Percentiles rank a stretch among this genome's conserved stretches.
Conservation (phyloP, 2,329 filamentous ascomycete species). For the Cladophialophora carrionii region DNA sequence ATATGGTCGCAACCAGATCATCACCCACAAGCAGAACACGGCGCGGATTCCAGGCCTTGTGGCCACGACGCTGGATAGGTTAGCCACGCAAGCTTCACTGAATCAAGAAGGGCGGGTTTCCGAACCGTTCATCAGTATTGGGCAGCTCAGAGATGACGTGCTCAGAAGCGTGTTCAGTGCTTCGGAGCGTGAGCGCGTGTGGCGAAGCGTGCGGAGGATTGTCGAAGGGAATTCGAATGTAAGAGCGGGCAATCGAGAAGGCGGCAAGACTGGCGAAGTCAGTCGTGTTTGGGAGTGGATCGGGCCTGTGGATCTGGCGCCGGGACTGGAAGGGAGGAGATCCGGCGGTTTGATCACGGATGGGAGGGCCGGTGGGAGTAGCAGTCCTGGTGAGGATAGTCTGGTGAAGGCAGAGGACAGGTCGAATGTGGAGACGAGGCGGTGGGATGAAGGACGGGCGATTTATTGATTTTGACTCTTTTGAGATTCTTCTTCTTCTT, state of each 20-base stretch:
- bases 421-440: constrained; percentile 33
- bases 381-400: constrained; percentile 33
- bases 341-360: constrained; percentile 38
- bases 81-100: constrained; percentile 82
- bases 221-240: constrained; percentile 96
- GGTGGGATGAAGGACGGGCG: constrained; percentile 50
- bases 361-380: constrained; percentile 23
- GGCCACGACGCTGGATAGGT: constrained; percentile 76
- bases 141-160: constrained; percentile 88
- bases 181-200: constrained; percentile 75
- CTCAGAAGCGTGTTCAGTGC: constrained; percentile 79
- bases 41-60: constrained; percentile 81
- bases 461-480: constrained; percentile 43
- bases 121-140: constrained; percentile 82
- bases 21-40: constrained; percentile 65
- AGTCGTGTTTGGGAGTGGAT: constrained; percentile 71
- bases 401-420: constrained; percentile 40
- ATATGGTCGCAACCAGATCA: constrained; percentile 68
- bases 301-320: constrained; percentile 57
- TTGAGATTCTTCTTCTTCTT: constrained; percentile 8
- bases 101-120: constrained; percentile 67
- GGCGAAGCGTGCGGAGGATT: constrained; percentile 78
- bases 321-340: constrained; percentile 37
- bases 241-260: constrained; percentile 71
- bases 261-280: constrained; percentile 57